Evolutionary conservation across 2,329 filamentous ascomycete genomes (phyloP).

Genomic region (Metarhizium anisopliae): DNA sequence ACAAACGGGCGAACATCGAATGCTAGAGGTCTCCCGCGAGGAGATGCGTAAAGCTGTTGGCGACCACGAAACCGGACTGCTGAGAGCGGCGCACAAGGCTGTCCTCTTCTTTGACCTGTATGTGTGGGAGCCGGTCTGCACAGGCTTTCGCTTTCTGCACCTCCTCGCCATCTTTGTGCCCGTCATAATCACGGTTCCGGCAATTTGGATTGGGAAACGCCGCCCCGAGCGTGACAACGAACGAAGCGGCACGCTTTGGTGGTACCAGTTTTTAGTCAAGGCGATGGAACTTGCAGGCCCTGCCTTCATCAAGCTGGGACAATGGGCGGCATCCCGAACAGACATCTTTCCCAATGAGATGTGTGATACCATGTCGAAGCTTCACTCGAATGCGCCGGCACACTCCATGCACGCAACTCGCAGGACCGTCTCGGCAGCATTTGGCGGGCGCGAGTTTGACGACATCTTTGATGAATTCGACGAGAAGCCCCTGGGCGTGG

Average conservation of each 20-base stretch:
- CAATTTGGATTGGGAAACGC: constrained; percentile 67
- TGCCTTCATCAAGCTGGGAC: constrained; percentile 96
- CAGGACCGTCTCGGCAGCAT: constrained; percentile 70
- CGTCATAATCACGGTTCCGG: constrained; percentile 71
- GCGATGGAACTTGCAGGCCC: constrained; percentile 91
- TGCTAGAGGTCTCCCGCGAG: constrained; percentile 72
- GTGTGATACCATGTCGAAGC: constrained; percentile 85
- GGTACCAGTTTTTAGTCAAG: constrained; percentile 81
- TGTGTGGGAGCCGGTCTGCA: constrained; percentile 79
- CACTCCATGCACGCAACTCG: constrained; percentile 78
- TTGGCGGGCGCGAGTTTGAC: constrained; percentile 69
- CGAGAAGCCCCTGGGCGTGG: constrained; percentile 80
- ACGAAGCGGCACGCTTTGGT: constrained; percentile 78
- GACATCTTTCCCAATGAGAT: constrained; percentile 94
- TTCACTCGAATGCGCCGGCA: constrained; percentile 90
- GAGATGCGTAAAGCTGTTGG: constrained; percentile 66
- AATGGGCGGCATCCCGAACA: constrained; percentile 94
- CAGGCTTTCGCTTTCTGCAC: constrained; percentile 79
- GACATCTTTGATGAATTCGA: constrained; percentile 97
- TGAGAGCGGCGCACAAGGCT: constrained; percentile 47
- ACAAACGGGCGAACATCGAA: constrained; percentile 71
- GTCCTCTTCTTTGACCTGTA: constrained; percentile 62
- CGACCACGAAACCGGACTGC: constrained; percentile 50
- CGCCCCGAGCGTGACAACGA: constrained; percentile 61
- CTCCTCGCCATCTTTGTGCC: constrained; percentile 84